A percentile compares a stretch with the other conserved stretches of the same genome.
Conservation (phyloP, 2,329 filamentous ascomycete species). For the Fulvia fulva region DNA sequence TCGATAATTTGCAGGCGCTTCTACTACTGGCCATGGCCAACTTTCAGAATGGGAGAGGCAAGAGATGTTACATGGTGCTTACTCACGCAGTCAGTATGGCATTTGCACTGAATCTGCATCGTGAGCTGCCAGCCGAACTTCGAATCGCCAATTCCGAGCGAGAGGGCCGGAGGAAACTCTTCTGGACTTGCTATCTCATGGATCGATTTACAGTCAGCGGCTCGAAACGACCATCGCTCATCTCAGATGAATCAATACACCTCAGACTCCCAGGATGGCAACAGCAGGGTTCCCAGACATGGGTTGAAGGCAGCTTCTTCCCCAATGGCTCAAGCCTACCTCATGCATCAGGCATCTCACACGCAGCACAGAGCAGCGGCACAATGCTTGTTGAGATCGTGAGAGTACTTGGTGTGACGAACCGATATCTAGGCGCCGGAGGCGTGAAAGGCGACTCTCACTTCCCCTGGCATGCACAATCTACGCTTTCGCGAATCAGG, state of each 20-base stretch:
- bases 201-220: conserved; percentile 80
- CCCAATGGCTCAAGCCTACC: conserved; percentile 70
- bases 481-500: conserved; percentile 78
- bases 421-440: conserved; percentile 76
- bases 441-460: conserved; percentile 86
- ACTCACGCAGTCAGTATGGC: conserved; percentile 79
- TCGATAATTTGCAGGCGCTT: conserved; percentile 72
- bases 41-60: conserved; percentile 72
- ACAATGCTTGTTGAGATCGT: conserved; percentile 82
- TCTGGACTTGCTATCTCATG: conserved; percentile 85
- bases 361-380: conserved; percentile 67
- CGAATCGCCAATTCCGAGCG: conserved; percentile 64
- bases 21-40: conserved; percentile 72
- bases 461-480: conserved; percentile 85
- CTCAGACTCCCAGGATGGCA: conserved; percentile 73
- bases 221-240: conserved; percentile 75
- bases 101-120: conserved; percentile 74
- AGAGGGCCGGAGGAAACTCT: conserved; percentile 73
- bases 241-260: conserved; percentile 71
- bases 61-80: conserved; percentile 82
- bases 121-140: conserved; percentile 63
- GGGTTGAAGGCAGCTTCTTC: conserved; percentile 75
- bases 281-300: conserved; percentile 56
- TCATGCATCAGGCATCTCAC: conserved; percentile 45
- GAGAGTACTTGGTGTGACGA: conserved; percentile 76